phyloP scores from a whole-genome alignment of 2,329 filamentous ascomycete genomes.

The Pochonia chlamydosporia region DNA sequence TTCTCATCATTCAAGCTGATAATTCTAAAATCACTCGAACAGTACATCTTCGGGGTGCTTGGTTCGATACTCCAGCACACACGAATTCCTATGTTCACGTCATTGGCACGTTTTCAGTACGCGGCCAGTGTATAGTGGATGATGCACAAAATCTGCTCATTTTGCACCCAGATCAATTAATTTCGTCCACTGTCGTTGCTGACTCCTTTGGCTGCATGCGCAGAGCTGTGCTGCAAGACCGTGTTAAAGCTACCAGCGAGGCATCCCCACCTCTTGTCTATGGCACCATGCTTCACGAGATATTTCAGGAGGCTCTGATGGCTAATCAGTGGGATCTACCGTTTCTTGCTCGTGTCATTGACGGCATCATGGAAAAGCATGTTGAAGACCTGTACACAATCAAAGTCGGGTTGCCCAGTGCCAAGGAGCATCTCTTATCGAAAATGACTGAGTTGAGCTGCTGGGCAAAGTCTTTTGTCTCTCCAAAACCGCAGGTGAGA shows the following conservation, averaged over 20 bases:
- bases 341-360: conserved; percentile 63
- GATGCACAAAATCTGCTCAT: conserved; percentile 81
- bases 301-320: conserved; percentile 87
- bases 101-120: conserved; percentile 67
- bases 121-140: conserved; percentile 74
- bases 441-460: conserved; percentile 76
- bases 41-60: conserved; percentile 76
- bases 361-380: conserved; percentile 65
- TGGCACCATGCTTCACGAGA: conserved; percentile 87
- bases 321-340: conserved; percentile 72
- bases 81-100: conserved; percentile 77
- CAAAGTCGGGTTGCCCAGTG: conserved; percentile 65
- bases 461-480: conserved; percentile 81
- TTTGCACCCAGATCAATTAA: conserved; percentile 88
- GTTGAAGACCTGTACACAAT: conserved; percentile 88
- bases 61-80: conserved; percentile 75
- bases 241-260: conserved; percentile 84
- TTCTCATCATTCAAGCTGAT: conserved; percentile 78
- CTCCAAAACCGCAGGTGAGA: conserved; percentile 59
- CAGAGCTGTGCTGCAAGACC: conserved; percentile 87
- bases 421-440: conserved; percentile 71
- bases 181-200: conserved; percentile 92
- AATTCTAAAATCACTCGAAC: conserved; percentile 58
- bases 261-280: conserved; percentile 79
- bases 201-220: conserved; percentile 91